Conservation (phyloP, 106 monocot species). For the Dioscorea dumetorum region DNA sequence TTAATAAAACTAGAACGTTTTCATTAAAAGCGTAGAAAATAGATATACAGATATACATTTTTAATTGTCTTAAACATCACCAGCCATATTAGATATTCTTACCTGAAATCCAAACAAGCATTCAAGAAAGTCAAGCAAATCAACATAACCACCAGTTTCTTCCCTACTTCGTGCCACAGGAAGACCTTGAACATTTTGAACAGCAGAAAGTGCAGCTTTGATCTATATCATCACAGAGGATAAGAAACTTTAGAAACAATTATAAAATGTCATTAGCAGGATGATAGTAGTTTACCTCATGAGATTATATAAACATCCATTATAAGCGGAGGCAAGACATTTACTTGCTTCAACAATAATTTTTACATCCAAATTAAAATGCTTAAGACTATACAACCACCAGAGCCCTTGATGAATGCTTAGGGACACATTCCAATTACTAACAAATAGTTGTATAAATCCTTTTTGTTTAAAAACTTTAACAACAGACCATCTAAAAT, state of each 20-base stretch:
- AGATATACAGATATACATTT: too few relatives aligned
- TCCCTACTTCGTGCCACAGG: slow-evolving; percentile 29
- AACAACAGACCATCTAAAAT: too few relatives aligned
- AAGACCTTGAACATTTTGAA: slow-evolving; percentile 50
- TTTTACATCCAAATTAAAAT: not conserved
- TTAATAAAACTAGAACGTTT: too few relatives aligned
- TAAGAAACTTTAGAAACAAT: too few relatives aligned
- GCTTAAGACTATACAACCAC: not conserved
- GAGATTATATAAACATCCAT: not conserved
- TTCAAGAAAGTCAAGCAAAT: slow-evolving; percentile 68
- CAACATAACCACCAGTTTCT: slow-evolving; percentile 15
- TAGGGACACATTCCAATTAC: too few relatives aligned
- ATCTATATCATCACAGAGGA: slow-evolving; percentile 23
- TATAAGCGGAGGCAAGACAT: not conserved
- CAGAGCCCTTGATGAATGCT: not conserved
- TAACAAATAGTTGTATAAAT: too few relatives aligned
- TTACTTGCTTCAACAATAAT: not conserved
- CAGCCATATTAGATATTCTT: not conserved
- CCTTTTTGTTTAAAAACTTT: too few relatives aligned
- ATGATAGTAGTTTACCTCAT: not conserved
- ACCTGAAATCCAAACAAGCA: slow-evolving; percentile 86
- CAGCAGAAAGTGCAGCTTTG: slow-evolving; percentile 60
- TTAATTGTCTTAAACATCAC: too few relatives aligned
- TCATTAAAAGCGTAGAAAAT: too few relatives aligned
- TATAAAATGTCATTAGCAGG: too few relatives aligned